Conservation (phyloP, 1,139 yeast genomes). For the Kodamaea alishanica region DNA sequence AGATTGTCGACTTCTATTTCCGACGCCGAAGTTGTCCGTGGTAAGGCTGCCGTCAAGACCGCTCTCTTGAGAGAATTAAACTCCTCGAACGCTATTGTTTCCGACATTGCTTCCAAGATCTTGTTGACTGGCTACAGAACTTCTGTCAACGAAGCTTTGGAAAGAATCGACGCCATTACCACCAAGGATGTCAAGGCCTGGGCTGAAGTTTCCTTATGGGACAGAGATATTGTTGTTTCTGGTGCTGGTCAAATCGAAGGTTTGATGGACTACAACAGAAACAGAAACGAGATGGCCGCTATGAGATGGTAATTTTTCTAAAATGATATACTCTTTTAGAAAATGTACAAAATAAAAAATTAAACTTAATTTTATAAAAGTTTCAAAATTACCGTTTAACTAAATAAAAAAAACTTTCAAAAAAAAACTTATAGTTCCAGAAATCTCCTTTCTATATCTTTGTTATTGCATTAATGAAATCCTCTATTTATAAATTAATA, state of each 20-base stretch:
- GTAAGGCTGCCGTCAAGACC: constrained; percentile 66
- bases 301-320: constrained; percentile 56
- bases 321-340: not conserved
- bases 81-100: constrained; percentile 49
- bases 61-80: constrained; percentile 48
- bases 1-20: constrained; percentile 72
- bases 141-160: constrained; percentile 56
- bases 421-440: too few species aligned
- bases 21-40: constrained; percentile 76
- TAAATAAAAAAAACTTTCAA: not conserved
- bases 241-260: constrained; percentile 85
- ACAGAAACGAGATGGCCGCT: constrained; percentile 85
- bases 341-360: not conserved
- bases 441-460: too few species aligned
- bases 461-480: too few species aligned
- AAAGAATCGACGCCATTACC: constrained; percentile 60
- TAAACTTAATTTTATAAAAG: not conserved
- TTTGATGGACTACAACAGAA: constrained; percentile 76
- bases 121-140: constrained; percentile 60
- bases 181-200: constrained; percentile 60
- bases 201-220: constrained; percentile 77
- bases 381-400: not conserved
- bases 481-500: too few species aligned
- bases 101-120: constrained; percentile 57
- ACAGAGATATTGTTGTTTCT: constrained; percentile 76